Conservation (phyloP, 768 basidiomycete species). For the Auricularia sp. region DNA sequence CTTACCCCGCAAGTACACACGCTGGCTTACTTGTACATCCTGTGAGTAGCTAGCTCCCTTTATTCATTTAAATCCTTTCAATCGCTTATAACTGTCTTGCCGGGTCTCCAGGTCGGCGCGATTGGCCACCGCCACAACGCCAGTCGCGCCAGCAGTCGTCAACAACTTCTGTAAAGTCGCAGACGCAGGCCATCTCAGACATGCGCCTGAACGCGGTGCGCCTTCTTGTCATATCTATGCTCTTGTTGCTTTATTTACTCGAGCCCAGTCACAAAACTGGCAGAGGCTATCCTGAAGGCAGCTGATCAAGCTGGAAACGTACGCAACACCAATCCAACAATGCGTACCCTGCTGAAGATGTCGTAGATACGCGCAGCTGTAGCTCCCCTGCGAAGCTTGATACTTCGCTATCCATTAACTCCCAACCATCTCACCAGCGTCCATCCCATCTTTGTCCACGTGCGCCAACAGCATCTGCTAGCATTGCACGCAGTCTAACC, state of each 20-base stretch:
- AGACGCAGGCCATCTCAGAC: conserved; percentile 49
- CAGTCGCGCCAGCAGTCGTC: conserved; percentile 34
- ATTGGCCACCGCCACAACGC: conserved; percentile 28
- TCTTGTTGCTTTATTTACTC: neutral
- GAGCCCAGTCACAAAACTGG: conserved; percentile 49
- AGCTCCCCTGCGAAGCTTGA: conserved; percentile 45
- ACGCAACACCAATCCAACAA: conserved; percentile 13
- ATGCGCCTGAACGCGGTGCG: conserved; percentile 59
- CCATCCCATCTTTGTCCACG: conserved; percentile 58
- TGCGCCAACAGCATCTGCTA: conserved; percentile 20
- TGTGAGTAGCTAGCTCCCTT: conserved; percentile 37
- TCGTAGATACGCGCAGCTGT: conserved; percentile 38
- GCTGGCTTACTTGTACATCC: conserved; percentile 56
- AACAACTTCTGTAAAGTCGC: conserved; percentile 54
- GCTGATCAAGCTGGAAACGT: conserved; percentile 44
- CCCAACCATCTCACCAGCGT: conserved; percentile 54
- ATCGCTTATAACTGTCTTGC: neutral
- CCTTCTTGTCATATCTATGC: neutral
- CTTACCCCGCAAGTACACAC: conserved; percentile 49
- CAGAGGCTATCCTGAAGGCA: conserved; percentile 46
- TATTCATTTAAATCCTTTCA: neutral
- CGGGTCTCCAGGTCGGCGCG: conserved; percentile 43
- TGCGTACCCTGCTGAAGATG: neutral
- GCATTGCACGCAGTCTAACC: neutral
- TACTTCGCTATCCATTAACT: conserved; percentile 51